phyloP scores from a whole-genome alignment of 225 moss, liverwort and hornwort genomes.

The Antitrichia curtipendula region DNA sequence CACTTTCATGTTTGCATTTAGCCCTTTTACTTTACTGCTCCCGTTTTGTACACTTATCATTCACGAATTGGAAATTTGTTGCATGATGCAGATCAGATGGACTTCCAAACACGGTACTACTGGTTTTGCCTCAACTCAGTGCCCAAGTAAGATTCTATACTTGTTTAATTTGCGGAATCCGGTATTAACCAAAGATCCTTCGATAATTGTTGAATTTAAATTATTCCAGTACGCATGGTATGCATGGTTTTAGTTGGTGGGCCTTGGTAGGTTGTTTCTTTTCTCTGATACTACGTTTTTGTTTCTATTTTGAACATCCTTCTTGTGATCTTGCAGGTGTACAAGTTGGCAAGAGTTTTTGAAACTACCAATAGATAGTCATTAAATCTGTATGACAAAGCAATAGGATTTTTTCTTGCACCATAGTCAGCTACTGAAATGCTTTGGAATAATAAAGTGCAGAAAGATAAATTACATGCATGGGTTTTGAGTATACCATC shows the following conservation, averaged over 20 bases:
- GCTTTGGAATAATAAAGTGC: neutral
- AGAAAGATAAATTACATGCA: neutral
- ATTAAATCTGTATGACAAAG: neutral
- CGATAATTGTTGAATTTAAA: neutral
- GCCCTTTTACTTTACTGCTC: neutral
- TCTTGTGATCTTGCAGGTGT: constrained; percentile 42
- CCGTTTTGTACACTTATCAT: neutral
- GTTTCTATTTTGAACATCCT: neutral
- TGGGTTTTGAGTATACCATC: neutral
- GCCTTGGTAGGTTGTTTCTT: neutral
- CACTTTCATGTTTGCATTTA: neutral
- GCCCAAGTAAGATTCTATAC: constrained; percentile 46
- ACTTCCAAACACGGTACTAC: constrained; percentile 29
- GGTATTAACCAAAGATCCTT: neutral
- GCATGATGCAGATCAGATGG: constrained; percentile 51
- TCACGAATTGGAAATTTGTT: neutral
- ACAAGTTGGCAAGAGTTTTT: constrained; percentile 63
- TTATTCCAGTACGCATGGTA: neutral
- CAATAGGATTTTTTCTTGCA: neutral
- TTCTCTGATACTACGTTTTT: neutral
- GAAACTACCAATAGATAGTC: constrained; percentile 23
- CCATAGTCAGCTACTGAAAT: neutral
- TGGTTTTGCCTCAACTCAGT: constrained; percentile 60
- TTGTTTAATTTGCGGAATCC: neutral
- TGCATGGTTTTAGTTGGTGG: neutral